Evolutionary conservation across 2,329 filamentous ascomycete species (phyloP).

Genomic region (Botrytis hyacinthi): DNA sequence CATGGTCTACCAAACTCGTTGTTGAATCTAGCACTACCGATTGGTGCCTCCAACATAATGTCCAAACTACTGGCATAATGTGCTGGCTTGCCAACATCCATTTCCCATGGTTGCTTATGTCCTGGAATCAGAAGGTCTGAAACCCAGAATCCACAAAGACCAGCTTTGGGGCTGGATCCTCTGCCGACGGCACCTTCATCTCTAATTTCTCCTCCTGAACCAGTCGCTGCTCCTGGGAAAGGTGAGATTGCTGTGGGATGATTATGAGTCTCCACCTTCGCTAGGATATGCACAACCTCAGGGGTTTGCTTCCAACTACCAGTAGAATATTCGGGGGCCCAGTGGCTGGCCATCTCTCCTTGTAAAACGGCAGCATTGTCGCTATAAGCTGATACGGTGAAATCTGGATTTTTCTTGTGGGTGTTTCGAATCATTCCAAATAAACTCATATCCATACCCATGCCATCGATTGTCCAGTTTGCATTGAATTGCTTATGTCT

Average conservation of each 20-base stretch:
- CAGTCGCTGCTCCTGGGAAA: conserved; percentile 88
- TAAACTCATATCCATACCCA: conserved; percentile 73
- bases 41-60: conserved; percentile 96
- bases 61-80: conserved; percentile 94
- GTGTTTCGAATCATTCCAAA: conserved; percentile 98
- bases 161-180: conserved; percentile 89
- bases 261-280: conserved; percentile 98
- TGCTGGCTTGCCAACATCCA: conserved; percentile 81
- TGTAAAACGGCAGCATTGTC: conserved; percentile 95
- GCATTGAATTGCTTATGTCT: conserved; percentile 89
- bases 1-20: conserved; percentile 95
- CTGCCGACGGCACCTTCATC: conserved; percentile 93
- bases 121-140: conserved; percentile 90
- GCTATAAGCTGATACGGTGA: conserved; percentile 93
- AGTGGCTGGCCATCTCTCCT: conserved; percentile 70
- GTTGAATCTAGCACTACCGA: conserved; percentile 93
- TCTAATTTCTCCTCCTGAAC: conserved; percentile 91
- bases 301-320: conserved; percentile 85
- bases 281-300: conserved; percentile 81
- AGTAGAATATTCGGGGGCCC: conserved; percentile 83
- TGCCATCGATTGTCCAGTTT: conserved; percentile 89
- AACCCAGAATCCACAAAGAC: conserved; percentile 89
- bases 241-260: conserved; percentile 95
- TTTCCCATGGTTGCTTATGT: conserved; percentile 81
- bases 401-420: conserved; percentile 75